These are phyloP conservation scores for Hansenula sp. DNA, from an alignment of 1,139 yeast genomes.

Conservation along the genomic window DNA sequence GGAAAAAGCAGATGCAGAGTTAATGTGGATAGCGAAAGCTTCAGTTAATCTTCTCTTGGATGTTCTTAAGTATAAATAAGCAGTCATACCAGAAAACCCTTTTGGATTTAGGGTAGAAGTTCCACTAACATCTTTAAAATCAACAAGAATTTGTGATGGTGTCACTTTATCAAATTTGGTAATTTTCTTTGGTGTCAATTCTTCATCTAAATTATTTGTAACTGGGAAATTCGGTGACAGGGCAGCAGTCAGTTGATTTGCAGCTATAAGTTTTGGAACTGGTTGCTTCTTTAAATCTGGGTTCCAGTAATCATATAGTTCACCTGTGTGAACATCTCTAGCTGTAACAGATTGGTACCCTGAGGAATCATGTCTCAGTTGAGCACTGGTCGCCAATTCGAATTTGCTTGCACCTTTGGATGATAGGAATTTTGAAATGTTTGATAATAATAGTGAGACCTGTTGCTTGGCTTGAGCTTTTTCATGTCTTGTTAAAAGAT, in stretches of 20 bases:
- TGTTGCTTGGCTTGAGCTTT: constrained; percentile 49
- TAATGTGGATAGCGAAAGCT: constrained; percentile 69
- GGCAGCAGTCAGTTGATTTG: constrained; percentile 67
- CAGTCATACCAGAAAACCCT: constrained; percentile 69
- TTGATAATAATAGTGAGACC: constrained; percentile 57
- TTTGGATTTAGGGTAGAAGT: constrained; percentile 59
- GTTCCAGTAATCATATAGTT: constrained; percentile 43
- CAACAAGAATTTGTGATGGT: constrained; percentile 78
- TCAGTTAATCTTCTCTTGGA: constrained; percentile 68
- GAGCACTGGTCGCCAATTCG: constrained; percentile 19
- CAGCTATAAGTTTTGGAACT: constrained; percentile 59
- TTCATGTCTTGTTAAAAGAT: constrained; percentile 61
- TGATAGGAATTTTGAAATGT: constrained; percentile 63
- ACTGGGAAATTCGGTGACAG: constrained; percentile 72
- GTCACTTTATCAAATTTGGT: constrained; percentile 45
- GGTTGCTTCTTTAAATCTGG: constrained; percentile 25
- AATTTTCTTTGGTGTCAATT: constrained; percentile 40
- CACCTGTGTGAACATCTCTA: constrained; percentile 61
- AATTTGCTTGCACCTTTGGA: constrained; percentile 33
- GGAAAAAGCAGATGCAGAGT: constrained; percentile 54
- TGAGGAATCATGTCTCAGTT: constrained; percentile 51
- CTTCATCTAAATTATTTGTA: constrained; percentile 31
- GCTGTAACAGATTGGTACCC: constrained; percentile 74
- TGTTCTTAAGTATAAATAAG: constrained; percentile 70
- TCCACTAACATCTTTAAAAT: constrained; percentile 69